These are phyloP conservation scores for Ochromonas danica DNA, from an alignment of 108 stramenopile species.

Conservation along the genomic window DNA sequence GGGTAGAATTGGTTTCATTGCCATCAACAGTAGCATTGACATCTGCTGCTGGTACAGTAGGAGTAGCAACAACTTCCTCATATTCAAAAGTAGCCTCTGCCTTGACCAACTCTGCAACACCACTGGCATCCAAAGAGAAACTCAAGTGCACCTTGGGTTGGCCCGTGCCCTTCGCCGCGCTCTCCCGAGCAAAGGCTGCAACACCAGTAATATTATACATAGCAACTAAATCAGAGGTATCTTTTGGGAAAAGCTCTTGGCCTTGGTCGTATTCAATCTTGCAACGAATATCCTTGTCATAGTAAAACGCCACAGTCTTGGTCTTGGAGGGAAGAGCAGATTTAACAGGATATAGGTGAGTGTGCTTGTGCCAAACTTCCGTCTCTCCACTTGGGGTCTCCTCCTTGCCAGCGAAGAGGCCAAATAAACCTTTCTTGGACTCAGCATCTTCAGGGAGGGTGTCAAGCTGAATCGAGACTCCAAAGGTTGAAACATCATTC, in stretches of 20 bases:
- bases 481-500: conserved; percentile 80
- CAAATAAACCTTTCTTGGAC: conserved; percentile 44
- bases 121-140: conserved; percentile 81
- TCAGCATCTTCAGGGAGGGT: conserved; percentile 43
- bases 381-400: conserved; percentile 52
- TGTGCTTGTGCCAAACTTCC: conserved; percentile 75
- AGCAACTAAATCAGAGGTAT: conserved; percentile 61
- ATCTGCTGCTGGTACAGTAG: conserved; percentile 3
- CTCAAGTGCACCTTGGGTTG: conserved; percentile 89
- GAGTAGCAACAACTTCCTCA: conserved; percentile 32
- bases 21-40: neutral
- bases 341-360: conserved; percentile 78
- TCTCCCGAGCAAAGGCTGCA: conserved; percentile 80
- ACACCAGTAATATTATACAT: conserved; percentile 88
- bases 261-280: conserved; percentile 73
- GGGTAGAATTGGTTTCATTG: neutral
- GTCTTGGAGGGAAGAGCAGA: conserved; percentile 74
- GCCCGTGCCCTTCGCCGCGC: conserved; percentile 80
- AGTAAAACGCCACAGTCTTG: conserved; percentile 92
- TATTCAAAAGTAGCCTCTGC: conserved; percentile 92
- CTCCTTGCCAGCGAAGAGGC: conserved; percentile 59
- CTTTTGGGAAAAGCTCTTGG: conserved; percentile 62
- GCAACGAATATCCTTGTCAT: conserved; percentile 79
- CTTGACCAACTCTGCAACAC: conserved; percentile 75
- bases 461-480: conserved; percentile 68